Conservation (phyloP, 805 yeast species). For the Sugiyamaella valdiviana region DNA sequence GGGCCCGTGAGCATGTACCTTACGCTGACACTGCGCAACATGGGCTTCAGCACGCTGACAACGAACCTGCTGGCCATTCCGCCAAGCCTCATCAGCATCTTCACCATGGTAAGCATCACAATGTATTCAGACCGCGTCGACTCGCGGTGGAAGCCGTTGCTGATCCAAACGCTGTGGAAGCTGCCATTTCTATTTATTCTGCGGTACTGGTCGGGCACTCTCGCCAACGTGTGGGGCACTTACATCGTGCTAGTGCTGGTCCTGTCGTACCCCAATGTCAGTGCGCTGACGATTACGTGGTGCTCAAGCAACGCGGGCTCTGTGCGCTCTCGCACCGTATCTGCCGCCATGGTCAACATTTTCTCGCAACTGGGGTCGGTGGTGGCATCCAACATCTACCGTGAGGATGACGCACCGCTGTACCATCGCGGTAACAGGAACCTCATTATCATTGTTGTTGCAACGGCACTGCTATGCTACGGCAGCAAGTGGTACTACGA, state of each 20-base stretch:
- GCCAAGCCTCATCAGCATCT: slow-evolving; percentile 12
- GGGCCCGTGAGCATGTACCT: slow-evolving; percentile 38
- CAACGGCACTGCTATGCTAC: slow-evolving; percentile 1
- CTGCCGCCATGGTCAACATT: slow-evolving; percentile 60
- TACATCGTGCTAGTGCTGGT: slow-evolving; percentile 33
- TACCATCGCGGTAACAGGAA: slow-evolving; percentile 51
- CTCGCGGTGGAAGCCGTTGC: slow-evolving; percentile 27
- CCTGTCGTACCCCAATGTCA: slow-evolving; percentile 32
- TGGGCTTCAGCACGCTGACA: slow-evolving; percentile 49
- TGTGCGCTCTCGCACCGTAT: slow-evolving; percentile 55
- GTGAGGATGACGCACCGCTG: slow-evolving; percentile 49
- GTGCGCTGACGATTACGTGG: slow-evolving; percentile 53
- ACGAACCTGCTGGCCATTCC: slow-evolving; percentile 45
- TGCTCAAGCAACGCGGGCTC: slow-evolving; percentile 56
- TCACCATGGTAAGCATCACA: slow-evolving; percentile 24
- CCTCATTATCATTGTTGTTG: slow-evolving; percentile 18
- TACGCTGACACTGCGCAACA: slow-evolving; percentile 41
- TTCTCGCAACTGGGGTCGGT: slow-evolving; percentile 54
- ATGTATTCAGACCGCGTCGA: slow-evolving; percentile 24
- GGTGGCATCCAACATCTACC: slow-evolving; percentile 49
- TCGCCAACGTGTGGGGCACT: slow-evolving; percentile 37
- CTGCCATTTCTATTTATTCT: slow-evolving; percentile 32
- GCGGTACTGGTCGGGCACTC: slow-evolving; percentile 38
- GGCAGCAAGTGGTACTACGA: slow-evolving; percentile 32
- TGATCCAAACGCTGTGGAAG: slow-evolving; percentile 31